Evolutionary conservation across 768 basidiomycete genomes (phyloP), one percentile per base, ranked within the genome.

Genomic region (Crepidotus variabilis): DNA sequence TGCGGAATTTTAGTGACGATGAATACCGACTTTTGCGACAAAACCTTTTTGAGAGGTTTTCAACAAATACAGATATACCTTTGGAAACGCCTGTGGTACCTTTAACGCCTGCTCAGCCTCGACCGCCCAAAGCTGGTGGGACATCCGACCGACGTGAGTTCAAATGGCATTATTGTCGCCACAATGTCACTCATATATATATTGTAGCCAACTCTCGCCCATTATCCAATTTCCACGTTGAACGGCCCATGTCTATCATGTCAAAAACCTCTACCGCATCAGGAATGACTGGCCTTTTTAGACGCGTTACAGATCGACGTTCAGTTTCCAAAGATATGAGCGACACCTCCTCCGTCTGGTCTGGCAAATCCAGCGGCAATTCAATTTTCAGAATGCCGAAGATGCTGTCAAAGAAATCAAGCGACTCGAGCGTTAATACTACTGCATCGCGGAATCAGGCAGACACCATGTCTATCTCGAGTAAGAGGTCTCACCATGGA

Each of bases 1-100:
- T 14, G 16, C 28, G 50, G 35, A 36, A 46, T 50, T 28, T 14
- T 51, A 93, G 92, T 66, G 88, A 93, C 70, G 89, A 92, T 61
- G 92, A 92, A 67, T 93, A 93, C 67, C 85, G 91, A 51, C 69
- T 93, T 45, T 79, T 94, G 11, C 85, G 92, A 46, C 90, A 92
- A 69, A 90, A 86, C 65, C 75, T 94, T 36, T 93, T 94, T 62
- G 89, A 92, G 67, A 82, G 92, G 52, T 83, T 90, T 63, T 79
- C 88, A 14, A 82, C 73, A 58, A 78, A 75, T 51, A 73, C 81
- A 22, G 65, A 73, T 8, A 76, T 88, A 20, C 88, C 89, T 5
- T 75, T 78, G 36, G 90, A 92, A 68, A 69, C 65, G 9, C 75
- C 90, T 21, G 67, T 90, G 45, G 83, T 90, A 46, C 86, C 86